Conservation (phyloP, 2,329 filamentous ascomycete species). For the Pestalotiopsis sp. region DNA sequence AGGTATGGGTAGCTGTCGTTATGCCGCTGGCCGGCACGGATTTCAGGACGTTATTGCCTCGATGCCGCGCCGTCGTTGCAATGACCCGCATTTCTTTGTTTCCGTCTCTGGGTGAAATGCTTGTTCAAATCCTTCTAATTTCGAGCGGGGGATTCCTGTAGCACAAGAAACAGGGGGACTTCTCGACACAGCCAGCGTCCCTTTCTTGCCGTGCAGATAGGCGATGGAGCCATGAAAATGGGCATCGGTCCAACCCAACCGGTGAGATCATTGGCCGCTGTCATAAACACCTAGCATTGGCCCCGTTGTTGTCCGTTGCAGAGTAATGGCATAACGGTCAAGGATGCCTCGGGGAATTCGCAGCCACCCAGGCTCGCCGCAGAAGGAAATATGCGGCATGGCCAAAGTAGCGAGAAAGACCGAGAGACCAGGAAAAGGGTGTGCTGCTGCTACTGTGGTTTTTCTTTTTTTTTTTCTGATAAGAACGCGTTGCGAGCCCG, state of each 20-base stretch:
- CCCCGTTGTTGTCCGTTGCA: not conserved
- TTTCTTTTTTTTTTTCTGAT: not conserved
- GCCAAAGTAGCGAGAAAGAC: not conserved
- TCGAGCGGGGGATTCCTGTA: not conserved
- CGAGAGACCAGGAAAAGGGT: not conserved
- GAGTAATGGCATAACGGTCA: not conserved
- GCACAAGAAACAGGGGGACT: not conserved
- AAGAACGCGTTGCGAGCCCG: not conserved
- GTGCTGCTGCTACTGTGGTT: too few relatives aligned
- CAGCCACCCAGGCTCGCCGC: too few relatives aligned
- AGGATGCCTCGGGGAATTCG: not conserved
- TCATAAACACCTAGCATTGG: not conserved
- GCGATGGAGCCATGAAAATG: not conserved
- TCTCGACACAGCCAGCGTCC: too few relatives aligned
- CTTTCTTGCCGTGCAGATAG: not conserved
- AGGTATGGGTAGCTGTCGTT: too few relatives aligned
- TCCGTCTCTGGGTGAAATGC: not conserved
- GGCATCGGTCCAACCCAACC: not conserved
- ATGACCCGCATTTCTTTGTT: too few relatives aligned
- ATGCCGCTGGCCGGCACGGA: too few relatives aligned
- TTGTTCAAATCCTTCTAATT: not conserved
- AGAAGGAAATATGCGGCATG: not conserved
- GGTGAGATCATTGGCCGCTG: not conserved
- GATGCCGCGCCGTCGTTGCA: too few relatives aligned
- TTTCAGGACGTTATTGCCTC: too few relatives aligned